These are phyloP conservation scores for Scheffersomyces illinoinensis DNA, from an alignment of 1,139 yeast species.

Conservation along the genomic window DNA sequence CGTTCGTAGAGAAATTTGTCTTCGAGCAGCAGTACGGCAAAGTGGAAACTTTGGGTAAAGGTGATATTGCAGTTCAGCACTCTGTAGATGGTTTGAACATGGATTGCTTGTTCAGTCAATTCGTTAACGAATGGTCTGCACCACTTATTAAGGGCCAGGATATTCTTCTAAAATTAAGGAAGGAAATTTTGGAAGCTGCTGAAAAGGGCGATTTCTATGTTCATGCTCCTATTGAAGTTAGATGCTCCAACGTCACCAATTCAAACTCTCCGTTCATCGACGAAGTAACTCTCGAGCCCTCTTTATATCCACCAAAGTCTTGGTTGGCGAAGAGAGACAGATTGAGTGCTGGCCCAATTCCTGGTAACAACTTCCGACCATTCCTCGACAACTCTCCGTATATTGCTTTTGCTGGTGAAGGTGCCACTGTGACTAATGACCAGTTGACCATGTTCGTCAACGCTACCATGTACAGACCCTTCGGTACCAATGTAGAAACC, in stretches of 20 bases:
- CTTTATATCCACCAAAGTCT: slow-evolving; percentile 40
- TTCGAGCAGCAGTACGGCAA: slow-evolving; percentile 82
- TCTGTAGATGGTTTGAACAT: slow-evolving; percentile 88
- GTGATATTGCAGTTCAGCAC: slow-evolving; percentile 71
- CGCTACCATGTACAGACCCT: slow-evolving; percentile 96
- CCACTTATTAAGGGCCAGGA: slow-evolving; percentile 79
- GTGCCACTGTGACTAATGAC: slow-evolving; percentile 61
- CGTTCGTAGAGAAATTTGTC: slow-evolving; percentile 79
- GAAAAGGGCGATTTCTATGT: slow-evolving; percentile 66
- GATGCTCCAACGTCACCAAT: slow-evolving; percentile 84
- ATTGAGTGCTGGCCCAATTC: slow-evolving; percentile 67
- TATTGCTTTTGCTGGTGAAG: slow-evolving; percentile 51
- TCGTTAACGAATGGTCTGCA: slow-evolving; percentile 95
- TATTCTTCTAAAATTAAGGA: slow-evolving; percentile 63
- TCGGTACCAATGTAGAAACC: slow-evolving; percentile 70
- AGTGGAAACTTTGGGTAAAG: slow-evolving; percentile 66
- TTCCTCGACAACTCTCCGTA: slow-evolving; percentile 76
- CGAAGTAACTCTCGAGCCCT: slow-evolving; percentile 46
- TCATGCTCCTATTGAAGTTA: slow-evolving; percentile 93
- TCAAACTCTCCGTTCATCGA: slow-evolving; percentile 41
- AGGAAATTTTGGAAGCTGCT: slow-evolving; percentile 63
- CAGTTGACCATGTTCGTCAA: slow-evolving; percentile 85
- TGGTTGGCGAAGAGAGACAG: slow-evolving; percentile 41
- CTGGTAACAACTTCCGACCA: slow-evolving; percentile 83
- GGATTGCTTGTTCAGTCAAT: slow-evolving; percentile 95